Base-by-base conservation (phyloP, 306 rosid genomes). In the Sicyos edulis region DNA sequence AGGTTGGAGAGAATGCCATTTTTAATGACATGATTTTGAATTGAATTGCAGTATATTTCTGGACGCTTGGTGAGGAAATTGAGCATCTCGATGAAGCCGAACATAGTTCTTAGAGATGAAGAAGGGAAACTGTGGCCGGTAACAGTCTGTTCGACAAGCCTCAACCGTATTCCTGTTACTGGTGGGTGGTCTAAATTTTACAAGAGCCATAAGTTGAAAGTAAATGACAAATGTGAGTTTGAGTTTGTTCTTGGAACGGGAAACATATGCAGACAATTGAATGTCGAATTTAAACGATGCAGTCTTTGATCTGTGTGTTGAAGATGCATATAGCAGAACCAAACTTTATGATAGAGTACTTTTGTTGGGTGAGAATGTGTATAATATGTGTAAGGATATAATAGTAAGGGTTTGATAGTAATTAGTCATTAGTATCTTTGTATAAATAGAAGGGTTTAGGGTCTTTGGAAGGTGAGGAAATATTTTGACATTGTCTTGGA, bases 41-140 rank as follows among this genome's bases (percentile, higher is more conserved):
- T 57, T 73, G 68, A 20, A n/a, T 57, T 73, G 76, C 76, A 73
- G 76, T 58, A 73, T 57, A 1, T 73, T 73, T 32, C 68, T 8
- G n/a, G 14, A 19, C 0, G 37, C 1, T 3, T 73, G 68, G 9
- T 73, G 54, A 20, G 50, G 51, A 45, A 21, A 5, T 2, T 20
- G 32, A 57, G 21, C 22, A 73, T 73, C 20, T 34, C 1, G 52
- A 2, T 73, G 76, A 17, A 58, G 22, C 55, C 44, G 12, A 21
- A 57, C n/a, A 8, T 56, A 58, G 76, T 73, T 58, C 44, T 73
- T 42, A 24, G 40, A 58, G 76, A 73, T 56, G 66, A 73, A 58
- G 53, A 45, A 42, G 76, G 76, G 21, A 57, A 22, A 22, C 16
- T 42, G 40, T 73, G 76, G 76, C 68, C 76, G 7, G 42, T 12